Evolutionary conservation across 306 rosid genomes (phyloP), one percentile per base, ranked within the genome.

Genomic region (Albizia julibrissin): DNA sequence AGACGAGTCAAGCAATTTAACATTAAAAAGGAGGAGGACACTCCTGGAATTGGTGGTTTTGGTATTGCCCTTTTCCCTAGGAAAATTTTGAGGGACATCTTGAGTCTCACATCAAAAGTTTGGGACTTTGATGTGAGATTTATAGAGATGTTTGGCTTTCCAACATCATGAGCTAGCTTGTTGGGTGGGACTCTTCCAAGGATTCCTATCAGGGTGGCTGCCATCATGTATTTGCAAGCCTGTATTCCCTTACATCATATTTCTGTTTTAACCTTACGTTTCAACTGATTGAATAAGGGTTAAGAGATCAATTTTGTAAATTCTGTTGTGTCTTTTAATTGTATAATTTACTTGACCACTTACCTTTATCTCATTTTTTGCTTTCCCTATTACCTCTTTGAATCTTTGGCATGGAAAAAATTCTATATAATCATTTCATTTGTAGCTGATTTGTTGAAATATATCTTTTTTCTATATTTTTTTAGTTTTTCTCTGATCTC

Each of bases 381-480:
- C 13, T 21, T 22, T 40, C 49, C 10, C 9, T 1, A 37, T 19
- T 18, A 18, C 39, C 74, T 69, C 9, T 21, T n/a, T 5, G 2
- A 43, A 69, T 69, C 31, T n/a, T 69, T 39, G 50, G 26, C 44
- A 40, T 21, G 40, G 73, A 56, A 68, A 12, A 59, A 37, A 11
- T 69, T 40, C 12, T 64, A 40, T 24, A 14, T 76, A 76, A 52
- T 80, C 43, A 29, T 44, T 40, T 34, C 40, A 43, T 37, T 59
- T 72, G 50, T 50, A 33, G 33, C 44, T 81, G 73, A 72, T 46
- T 56, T 43, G 44, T 72, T 39, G 16, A 4, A 72, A 56, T 52
- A 49, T 26, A 54, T 47, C 74, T 31, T 21, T 19, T 71, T 71
- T 73, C 14, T 43, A 37, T 65, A 15, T 58, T 58, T 56, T 58